A percentile compares a stretch with the other conserved stretches of the same genome.
Conservation (phyloP, 768 basidiomycete genomes). For the Pleurotus pulmonarius region DNA sequence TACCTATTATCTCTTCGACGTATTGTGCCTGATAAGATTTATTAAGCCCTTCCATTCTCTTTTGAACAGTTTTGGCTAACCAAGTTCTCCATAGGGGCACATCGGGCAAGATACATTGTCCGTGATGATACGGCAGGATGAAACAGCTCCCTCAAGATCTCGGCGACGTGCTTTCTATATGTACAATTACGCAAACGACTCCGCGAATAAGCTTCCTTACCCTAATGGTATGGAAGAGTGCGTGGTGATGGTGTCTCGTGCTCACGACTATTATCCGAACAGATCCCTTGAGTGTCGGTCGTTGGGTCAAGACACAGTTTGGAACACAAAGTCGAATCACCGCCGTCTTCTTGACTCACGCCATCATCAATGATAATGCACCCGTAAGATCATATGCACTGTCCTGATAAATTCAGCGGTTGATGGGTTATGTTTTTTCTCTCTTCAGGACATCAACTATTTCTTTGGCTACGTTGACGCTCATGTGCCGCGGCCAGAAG, state of each 20-base stretch:
- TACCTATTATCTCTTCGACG: background rate
- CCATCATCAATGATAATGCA: constrained; percentile 63
- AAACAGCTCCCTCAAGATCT: constrained; percentile 53
- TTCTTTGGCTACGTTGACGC: constrained; percentile 8
- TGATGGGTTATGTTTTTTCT: background rate
- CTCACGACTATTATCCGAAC: constrained; percentile 8
- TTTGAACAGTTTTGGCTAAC: constrained; percentile 6
- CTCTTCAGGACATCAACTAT: background rate
- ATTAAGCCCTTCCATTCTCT: constrained; percentile 2
- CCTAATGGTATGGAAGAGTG: constrained; percentile 44
- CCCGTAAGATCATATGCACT: constrained; percentile 24
- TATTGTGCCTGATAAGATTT: background rate
- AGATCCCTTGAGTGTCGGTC: constrained; percentile 58
- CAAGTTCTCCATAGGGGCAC: constrained; percentile 39
- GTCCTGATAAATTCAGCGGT: constrained; percentile 1
- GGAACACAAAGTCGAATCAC: constrained; percentile 54
- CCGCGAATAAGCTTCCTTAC: constrained; percentile 50
- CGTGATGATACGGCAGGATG: constrained; percentile 73
- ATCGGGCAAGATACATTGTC: constrained; percentile 73
- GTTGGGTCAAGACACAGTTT: constrained; percentile 56
- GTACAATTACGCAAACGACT: constrained; percentile 32
- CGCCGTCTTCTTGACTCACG: constrained; percentile 70
- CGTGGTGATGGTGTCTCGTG: background rate
- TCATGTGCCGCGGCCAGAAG: background rate
- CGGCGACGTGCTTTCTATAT: constrained; percentile 52